Evolutionary conservation across 495 filamentous ascomycete species (phyloP), one percentile per base, ranked within the genome.

Genomic region (Monascus purpureus): DNA sequence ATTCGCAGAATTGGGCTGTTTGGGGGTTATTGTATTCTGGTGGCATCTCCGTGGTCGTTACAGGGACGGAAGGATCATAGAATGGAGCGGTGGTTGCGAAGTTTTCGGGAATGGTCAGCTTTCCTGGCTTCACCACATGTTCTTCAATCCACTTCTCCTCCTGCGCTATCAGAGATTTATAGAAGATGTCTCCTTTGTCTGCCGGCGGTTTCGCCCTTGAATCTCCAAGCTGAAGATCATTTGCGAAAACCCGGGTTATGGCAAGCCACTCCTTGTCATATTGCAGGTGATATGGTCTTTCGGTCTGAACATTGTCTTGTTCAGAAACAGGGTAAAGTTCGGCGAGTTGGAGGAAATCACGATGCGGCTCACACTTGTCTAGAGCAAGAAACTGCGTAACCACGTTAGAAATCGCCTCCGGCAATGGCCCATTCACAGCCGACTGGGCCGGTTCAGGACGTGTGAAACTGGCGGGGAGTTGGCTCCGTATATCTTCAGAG

Each of bases 201-300:
- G 49, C 42, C 0, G 79, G 59, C 0, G 58, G 39, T 6, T 41
- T 43, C 1, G 66, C 63, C 8, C 36, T 46, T 2, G 57, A 61
- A 40, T 80, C 59, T 17, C 77, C 78, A 20, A 86, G 55, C 4
- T 51, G 45, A 2, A 84, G 57, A 20, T 71, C 59, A 0, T 62
- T 37, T 16, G 77, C 73, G 45, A 93, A 87, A 1, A 75, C 75
- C 9, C 87, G 83, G 1, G 77, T 82, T 40, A 97, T 93, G 6
- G 90, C 78, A 2, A 96, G 73, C 87, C 87, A 97, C 59, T 97
- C 90, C 17, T 75, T 73, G 51, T 97, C 90, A 50, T 96, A 95
- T 19, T 73, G 53, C 3, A 96, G 70, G 4, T 51, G 48, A 28
- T 57, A 46, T 1, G 56, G 59, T 11, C 59, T 37, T 16, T 46